These are phyloP conservation scores for Eurotiales sp. DNA, from an alignment of 2,329 filamentous ascomycete species.

Conservation along the genomic window DNA sequence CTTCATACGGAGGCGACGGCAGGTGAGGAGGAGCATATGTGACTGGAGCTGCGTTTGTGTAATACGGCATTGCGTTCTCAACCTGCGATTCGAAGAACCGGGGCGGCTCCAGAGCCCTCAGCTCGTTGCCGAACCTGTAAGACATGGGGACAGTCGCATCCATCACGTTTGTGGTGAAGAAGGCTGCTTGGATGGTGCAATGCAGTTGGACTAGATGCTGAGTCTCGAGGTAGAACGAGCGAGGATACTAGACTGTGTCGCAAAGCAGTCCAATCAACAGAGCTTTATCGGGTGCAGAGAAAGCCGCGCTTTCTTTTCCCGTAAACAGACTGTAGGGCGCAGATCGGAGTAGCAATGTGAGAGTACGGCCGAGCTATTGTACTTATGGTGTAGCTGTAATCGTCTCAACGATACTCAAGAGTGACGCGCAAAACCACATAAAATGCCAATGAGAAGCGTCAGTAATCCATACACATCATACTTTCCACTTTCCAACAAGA, in stretches of 20 bases:
- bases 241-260: no score
- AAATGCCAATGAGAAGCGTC: neutral
- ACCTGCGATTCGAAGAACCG: constrained; percentile 34
- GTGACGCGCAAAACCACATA: constrained; percentile 9
- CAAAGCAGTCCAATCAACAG: no score
- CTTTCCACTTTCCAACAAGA: neutral
- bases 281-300: neutral
- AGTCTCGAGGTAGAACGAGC: neutral
- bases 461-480: neutral
- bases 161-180: constrained; percentile 26
- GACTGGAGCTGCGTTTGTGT: constrained; percentile 34
- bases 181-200: neutral
- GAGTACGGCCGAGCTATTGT: no score
- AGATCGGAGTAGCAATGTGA: no score
- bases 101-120: constrained; percentile 34
- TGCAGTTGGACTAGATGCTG: neutral
- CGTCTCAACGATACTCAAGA: neutral
- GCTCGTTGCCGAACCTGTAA: constrained; percentile 37
- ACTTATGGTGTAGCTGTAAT: constrained; percentile 6
- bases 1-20: constrained; percentile 30
- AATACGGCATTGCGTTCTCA: constrained; percentile 31
- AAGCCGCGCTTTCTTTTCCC: constrained; percentile 1
- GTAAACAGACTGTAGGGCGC: neutral
- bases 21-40: constrained; percentile 34
- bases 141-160: constrained; percentile 39